These are phyloP conservation scores for Pochonia chlamydosporia DNA, from an alignment of 2,329 filamentous ascomycete genomes.

Conservation along the genomic window DNA sequence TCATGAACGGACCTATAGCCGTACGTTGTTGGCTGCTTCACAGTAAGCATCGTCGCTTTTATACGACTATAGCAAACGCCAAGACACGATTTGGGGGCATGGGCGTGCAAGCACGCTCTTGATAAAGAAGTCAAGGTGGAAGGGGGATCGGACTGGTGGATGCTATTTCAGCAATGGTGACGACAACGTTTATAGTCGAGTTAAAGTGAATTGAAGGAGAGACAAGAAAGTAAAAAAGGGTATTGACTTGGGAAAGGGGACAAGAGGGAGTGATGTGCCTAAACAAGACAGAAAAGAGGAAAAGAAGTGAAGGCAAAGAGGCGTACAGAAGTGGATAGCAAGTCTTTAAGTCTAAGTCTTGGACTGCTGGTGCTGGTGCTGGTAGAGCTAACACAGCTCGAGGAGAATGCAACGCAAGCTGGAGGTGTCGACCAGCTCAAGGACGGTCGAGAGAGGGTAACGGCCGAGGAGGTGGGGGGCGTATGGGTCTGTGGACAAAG, in stretches of 20 bases:
- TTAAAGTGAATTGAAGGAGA: slow-evolving; percentile 7
- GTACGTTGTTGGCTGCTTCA: slow-evolving; percentile 54
- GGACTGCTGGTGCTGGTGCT: background rate
- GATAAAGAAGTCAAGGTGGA: slow-evolving; percentile 5
- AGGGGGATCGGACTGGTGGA: slow-evolving; percentile 6
- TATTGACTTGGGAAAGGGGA: slow-evolving; percentile 1
- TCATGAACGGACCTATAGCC: slow-evolving; percentile 58
- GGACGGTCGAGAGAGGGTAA: slow-evolving; percentile 24
- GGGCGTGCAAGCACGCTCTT: slow-evolving; percentile 12
- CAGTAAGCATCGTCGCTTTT: slow-evolving; percentile 52
- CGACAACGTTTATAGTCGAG: background rate
- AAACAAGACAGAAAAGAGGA: slow-evolving; percentile 9
- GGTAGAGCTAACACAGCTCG: background rate
- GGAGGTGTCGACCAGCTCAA: slow-evolving; percentile 42
- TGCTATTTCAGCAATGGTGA: background rate
- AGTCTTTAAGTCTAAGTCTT: slow-evolving; percentile 1
- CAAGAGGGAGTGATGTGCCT: background rate
- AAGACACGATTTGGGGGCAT: slow-evolving; percentile 22
- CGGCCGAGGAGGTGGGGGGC: slow-evolving; percentile 33
- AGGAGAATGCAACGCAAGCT: slow-evolving; percentile 24
- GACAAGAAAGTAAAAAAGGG: slow-evolving; percentile 6
- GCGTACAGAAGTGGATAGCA: slow-evolving; percentile 18
- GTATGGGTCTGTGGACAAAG: slow-evolving; percentile 34
- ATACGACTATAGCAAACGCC: slow-evolving; percentile 15
- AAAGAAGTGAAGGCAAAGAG: slow-evolving; percentile 15